A percentile compares a stretch with the other conserved stretches of the same genome.
Evolutionary conservation across 225 moss, liverwort and hornwort species (phyloP).

Genomic region (Ulota crispa): DNA sequence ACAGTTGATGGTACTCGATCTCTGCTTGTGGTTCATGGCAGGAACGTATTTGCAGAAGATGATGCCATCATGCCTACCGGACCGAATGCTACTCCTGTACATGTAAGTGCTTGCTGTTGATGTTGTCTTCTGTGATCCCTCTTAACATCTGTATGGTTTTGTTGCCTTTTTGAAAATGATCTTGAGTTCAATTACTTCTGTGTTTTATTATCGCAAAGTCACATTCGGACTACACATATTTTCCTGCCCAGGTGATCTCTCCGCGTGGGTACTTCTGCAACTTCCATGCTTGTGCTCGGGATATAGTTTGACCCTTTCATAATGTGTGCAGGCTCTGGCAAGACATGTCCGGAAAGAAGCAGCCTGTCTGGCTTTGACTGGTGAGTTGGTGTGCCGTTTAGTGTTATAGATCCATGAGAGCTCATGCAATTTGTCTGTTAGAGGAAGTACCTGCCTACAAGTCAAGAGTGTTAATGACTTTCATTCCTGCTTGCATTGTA

Average conservation of each 20-base stretch:
- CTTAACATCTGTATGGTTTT: neutral
- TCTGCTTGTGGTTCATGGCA: conserved; percentile 35
- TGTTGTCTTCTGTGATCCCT: conserved; percentile 9
- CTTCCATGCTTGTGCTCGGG: neutral
- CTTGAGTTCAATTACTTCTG: neutral
- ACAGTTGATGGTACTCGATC: conserved; percentile 21
- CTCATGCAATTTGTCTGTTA: neutral
- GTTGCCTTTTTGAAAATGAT: neutral
- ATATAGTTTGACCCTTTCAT: conserved; percentile 5
- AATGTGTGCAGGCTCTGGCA: conserved; percentile 69
- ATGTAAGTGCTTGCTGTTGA: conserved; percentile 36
- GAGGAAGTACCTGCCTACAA: neutral
- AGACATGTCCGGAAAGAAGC: conserved; percentile 81
- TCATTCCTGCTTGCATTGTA: neutral
- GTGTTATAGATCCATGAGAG: conserved; percentile 4
- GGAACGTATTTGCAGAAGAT: conserved; percentile 70
- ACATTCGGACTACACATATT: neutral
- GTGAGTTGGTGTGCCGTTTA: conserved; percentile 37
- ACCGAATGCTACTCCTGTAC: conserved; percentile 47
- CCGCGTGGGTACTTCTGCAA: conserved; percentile 1
- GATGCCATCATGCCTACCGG: conserved; percentile 59
- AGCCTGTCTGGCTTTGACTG: conserved; percentile 84
- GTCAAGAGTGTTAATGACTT: neutral
- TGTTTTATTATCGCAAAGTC: neutral
- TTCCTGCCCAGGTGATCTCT: neutral